These are phyloP conservation scores for Verticillium alfalfae DNA, from an alignment of 2,329 filamentous ascomycete species.

Conservation along the genomic window DNA sequence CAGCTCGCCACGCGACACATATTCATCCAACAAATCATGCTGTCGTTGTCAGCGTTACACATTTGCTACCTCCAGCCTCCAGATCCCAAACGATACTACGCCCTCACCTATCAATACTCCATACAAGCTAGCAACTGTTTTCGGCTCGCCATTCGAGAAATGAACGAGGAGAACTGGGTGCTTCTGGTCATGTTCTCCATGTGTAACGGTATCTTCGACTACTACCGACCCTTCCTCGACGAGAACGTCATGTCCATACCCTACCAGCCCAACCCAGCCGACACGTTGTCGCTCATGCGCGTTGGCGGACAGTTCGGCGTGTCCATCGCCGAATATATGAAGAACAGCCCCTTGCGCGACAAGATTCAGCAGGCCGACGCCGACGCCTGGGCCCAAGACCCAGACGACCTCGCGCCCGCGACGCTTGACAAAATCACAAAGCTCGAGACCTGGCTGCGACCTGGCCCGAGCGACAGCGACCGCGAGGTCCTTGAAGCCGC, in stretches of 20 bases:
- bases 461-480: neutral
- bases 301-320: conserved; percentile 8
- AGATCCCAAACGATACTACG: conserved; percentile 10
- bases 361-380: conserved; percentile 7
- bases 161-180: conserved; percentile 11
- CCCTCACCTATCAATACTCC: conserved; percentile 10
- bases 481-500: neutral
- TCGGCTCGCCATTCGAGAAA: conserved; percentile 7
- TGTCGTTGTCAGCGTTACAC: conserved; percentile 10
- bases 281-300: conserved; percentile 7
- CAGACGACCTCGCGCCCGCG: conserved; percentile 1
- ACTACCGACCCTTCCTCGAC: conserved; percentile 10
- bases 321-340: conserved; percentile 6
- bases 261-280: conserved; percentile 6
- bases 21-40: conserved; percentile 11
- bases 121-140: conserved; percentile 12
- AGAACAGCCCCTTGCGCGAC: conserved; percentile 8
- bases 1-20: conserved; percentile 9
- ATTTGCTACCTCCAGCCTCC: conserved; percentile 10
- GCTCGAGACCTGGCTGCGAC: conserved; percentile 3
- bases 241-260: conserved; percentile 8
- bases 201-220: conserved; percentile 12
- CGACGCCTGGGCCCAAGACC: conserved; percentile 3
- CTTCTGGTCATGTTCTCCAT: conserved; percentile 9
- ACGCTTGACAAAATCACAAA: conserved; percentile 4